Evolutionary conservation across 306 rosid species (phyloP).

Genomic region (Luffa acutangula): DNA sequence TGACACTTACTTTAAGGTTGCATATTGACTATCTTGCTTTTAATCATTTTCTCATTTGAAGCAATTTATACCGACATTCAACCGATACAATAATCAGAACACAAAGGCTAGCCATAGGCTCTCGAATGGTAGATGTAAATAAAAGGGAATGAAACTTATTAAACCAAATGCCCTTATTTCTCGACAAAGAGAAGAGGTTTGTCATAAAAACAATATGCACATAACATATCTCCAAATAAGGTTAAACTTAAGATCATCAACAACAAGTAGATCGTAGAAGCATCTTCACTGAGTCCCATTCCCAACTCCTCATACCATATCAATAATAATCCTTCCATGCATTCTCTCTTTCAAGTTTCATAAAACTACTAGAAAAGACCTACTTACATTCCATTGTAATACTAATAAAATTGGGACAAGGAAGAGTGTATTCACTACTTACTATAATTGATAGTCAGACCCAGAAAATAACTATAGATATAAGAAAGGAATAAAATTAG

Average conservation of each 20-base stretch:
- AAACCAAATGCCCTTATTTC: neutral
- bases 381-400: neutral
- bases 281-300: neutral
- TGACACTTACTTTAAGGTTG: conserved; percentile 82
- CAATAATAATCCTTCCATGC: neutral
- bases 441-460: neutral
- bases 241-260: neutral
- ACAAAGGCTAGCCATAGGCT: neutral
- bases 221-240: neutral
- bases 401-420: neutral
- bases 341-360: neutral
- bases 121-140: neutral
- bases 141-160: neutral
- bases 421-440: neutral
- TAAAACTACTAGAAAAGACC: neutral
- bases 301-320: neutral
- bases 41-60: conserved; percentile 1
- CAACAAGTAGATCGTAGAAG: neutral
- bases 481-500: no score
- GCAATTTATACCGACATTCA: neutral
- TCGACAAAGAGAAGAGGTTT: neutral
- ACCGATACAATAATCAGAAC: neutral
- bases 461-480: neutral
- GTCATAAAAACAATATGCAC: neutral
- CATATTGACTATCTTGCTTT: conserved; percentile 4